Conservation (phyloP, 768 basidiomycete genomes). For the Mycena alexandri region DNA sequence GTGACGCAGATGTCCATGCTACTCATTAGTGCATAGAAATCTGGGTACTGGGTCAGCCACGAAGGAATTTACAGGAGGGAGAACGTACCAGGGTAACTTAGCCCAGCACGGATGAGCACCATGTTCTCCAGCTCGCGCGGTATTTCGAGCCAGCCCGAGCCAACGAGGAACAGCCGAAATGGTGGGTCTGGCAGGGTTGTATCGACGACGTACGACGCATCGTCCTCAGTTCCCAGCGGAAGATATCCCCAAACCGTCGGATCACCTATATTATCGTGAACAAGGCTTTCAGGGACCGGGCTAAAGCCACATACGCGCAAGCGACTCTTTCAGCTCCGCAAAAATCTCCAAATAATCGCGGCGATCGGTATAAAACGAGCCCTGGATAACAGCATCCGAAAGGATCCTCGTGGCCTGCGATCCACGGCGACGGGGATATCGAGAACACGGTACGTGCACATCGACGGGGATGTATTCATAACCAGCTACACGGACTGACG, state of each 20-base stretch:
- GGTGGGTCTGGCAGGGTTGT: conserved; percentile 45
- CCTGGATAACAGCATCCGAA: conserved; percentile 57
- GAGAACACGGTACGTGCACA: conserved; percentile 51
- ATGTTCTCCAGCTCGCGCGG: conserved; percentile 54
- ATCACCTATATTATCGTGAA: conserved; percentile 44
- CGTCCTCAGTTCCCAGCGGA: conserved; percentile 40
- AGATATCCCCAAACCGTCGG: conserved; percentile 53
- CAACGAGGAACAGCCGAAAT: conserved; percentile 50
- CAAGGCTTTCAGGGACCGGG: background rate
- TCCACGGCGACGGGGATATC: conserved; percentile 46
- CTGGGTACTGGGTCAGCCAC: conserved; percentile 18
- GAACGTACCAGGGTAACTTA: conserved; percentile 48
- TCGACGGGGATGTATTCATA: conserved; percentile 53
- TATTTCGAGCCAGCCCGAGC: conserved; percentile 49
- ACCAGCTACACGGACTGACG: conserved; percentile 45
- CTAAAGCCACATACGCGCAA: conserved; percentile 43
- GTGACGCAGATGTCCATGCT: conserved; percentile 56
- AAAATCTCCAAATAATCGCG: conserved; percentile 54
- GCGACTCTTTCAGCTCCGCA: conserved; percentile 47
- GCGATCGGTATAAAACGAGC: conserved; percentile 49
- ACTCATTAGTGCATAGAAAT: conserved; percentile 54
- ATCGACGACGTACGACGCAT: conserved; percentile 40
- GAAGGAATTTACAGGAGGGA: background rate
- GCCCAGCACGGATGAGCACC: conserved; percentile 49
- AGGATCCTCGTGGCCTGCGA: conserved; percentile 42